A percentile compares a stretch with the other conserved stretches of the same genome.
These are phyloP conservation scores for Vigna nakashimae DNA, from an alignment of 306 rosid species.

Conservation along the genomic window DNA sequence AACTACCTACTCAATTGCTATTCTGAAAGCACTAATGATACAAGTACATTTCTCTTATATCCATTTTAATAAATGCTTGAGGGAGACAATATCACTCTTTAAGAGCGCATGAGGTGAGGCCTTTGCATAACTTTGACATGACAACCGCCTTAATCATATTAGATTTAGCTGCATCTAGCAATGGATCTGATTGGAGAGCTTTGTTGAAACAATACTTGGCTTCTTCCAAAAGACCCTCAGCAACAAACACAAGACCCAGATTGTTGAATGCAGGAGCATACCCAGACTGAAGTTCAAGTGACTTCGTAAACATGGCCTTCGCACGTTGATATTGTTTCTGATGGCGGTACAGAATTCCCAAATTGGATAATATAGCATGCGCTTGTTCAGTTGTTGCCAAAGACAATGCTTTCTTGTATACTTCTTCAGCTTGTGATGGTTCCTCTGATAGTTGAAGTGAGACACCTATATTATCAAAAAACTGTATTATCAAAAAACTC, in stretches of 20 bases:
- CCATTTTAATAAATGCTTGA: slow-evolving; percentile 1
- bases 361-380: slow-evolving; percentile 79
- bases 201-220: slow-evolving; percentile 88
- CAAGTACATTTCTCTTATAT: slow-evolving; percentile 37
- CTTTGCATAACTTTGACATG: slow-evolving; percentile 59
- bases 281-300: slow-evolving; percentile 86
- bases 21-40: slow-evolving; percentile 28
- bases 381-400: slow-evolving; percentile 67
- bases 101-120: slow-evolving; percentile 50
- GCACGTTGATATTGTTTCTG: slow-evolving; percentile 88
- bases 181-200: slow-evolving; percentile 80
- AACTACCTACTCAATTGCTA: slow-evolving; percentile 30
- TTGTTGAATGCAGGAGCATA: slow-evolving; percentile 95
- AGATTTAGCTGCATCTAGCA: slow-evolving; percentile 90
- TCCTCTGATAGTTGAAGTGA: slow-evolving; percentile 86
- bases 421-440: slow-evolving; percentile 74
- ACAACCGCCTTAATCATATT: slow-evolving; percentile 75
- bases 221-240: slow-evolving; percentile 90
- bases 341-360: slow-evolving; percentile 86
- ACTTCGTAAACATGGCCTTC: slow-evolving; percentile 89
- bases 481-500: background rate
- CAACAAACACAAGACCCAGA: slow-evolving; percentile 89
- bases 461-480: slow-evolving; percentile 63
- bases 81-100: slow-evolving; percentile 43
- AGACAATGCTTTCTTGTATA: slow-evolving; percentile 78